These are phyloP conservation scores for Mrakiaceae sp. DNA, from an alignment of 1,284 basidiomycete species.

Conservation along the genomic window DNA sequence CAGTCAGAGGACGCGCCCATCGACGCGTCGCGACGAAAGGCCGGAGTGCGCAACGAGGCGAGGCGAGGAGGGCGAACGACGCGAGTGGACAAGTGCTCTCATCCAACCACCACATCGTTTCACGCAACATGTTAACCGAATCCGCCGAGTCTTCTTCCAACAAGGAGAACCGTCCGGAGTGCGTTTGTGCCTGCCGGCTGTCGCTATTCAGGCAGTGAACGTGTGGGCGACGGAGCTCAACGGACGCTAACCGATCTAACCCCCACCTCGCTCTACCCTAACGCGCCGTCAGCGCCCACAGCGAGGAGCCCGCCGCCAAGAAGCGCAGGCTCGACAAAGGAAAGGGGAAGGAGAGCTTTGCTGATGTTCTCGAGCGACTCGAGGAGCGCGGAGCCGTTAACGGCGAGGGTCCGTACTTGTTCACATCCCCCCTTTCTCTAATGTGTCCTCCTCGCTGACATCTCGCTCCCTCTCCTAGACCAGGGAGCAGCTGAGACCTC, in stretches of 20 bases:
- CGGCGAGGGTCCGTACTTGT: constrained; percentile 30
- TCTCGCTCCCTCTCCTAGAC: not conserved
- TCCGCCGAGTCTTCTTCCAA: not conserved
- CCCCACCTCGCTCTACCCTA: not conserved
- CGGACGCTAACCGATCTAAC: not conserved
- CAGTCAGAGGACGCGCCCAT: not conserved
- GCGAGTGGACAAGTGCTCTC: not conserved
- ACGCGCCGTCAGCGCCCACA: not conserved
- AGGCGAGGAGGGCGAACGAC: no score
- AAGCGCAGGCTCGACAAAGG: constrained; percentile 5
- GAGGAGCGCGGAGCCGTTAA: not conserved
- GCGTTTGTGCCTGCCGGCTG: not conserved
- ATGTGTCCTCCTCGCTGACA: not conserved
- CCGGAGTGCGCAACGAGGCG: no score
- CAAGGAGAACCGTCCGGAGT: not conserved
- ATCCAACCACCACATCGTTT: not conserved
- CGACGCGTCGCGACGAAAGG: not conserved
- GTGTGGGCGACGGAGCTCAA: not conserved
- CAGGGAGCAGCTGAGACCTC: constrained; percentile 46
- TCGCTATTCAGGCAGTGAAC: not conserved
- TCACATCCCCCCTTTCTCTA: not conserved
- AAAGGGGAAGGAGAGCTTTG: constrained; percentile 6
- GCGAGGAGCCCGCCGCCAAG: constrained; percentile 5
- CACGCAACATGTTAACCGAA: not conserved
- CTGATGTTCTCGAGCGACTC: constrained; percentile 3